phyloP scores from a whole-genome alignment of 2,329 filamentous ascomycete species.

The Metarhizium album region DNA sequence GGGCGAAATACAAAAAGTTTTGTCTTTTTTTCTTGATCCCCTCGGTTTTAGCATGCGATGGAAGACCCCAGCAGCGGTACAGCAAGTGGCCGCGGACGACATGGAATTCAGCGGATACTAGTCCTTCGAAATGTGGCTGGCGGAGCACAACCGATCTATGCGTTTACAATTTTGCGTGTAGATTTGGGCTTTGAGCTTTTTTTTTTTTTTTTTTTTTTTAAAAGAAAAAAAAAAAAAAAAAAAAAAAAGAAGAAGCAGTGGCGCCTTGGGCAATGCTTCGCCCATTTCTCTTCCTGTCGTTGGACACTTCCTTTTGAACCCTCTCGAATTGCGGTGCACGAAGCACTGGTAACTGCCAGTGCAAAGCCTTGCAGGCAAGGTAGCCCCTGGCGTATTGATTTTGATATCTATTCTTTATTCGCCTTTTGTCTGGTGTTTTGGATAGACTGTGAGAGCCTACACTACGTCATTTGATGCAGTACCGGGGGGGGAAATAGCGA shows the following conservation, averaged over 20 bases:
- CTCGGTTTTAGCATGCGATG: constrained; percentile 6
- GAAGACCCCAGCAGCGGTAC: background rate
- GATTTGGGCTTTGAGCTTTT: background rate
- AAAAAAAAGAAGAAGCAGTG: background rate
- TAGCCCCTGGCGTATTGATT: constrained; percentile 5
- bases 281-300: background rate
- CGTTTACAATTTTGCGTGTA: background rate
- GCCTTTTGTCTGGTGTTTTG: constrained; percentile 2
- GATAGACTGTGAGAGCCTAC: background rate
- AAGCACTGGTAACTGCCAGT: background rate
- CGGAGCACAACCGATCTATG: background rate
- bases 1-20: constrained; percentile 3
- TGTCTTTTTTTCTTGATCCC: constrained; percentile 1
- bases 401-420: constrained; percentile 9
- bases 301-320: background rate
- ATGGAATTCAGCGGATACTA: background rate
- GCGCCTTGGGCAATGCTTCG: background rate
- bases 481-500: background rate
- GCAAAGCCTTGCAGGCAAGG: constrained; percentile 5
- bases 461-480: background rate
- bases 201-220: background rate
- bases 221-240: background rate
- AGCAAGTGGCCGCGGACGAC: background rate
- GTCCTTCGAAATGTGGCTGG: background rate
- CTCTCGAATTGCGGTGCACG: background rate